Base-by-base conservation (phyloP, 176 grass and related monocot species). In the Avena insularis region DNA sequence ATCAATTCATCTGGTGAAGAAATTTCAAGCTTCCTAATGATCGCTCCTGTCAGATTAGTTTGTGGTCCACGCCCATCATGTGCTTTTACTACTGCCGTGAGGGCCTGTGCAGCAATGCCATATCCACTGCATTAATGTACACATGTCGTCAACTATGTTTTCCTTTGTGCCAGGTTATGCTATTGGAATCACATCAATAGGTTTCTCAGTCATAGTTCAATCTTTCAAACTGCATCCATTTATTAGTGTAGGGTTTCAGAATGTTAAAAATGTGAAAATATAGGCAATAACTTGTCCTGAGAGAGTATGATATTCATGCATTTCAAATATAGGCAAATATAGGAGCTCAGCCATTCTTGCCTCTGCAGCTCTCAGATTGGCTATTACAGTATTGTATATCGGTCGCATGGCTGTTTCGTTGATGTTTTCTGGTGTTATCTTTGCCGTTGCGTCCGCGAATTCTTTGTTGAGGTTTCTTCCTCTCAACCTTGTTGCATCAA, bases 61-160 rank as follows among this genome's bases (percentile, higher is more conserved):
- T 86, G 89, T 33, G 89, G 94, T 59, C 97, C 97, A 90, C 97
- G 97, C 4, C 94, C 94, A 83, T 99, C 97, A 4, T 94, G 81
- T 62, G 93, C 92, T 86, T 83, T 99, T 83, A 99, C 89, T 14
- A 96, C 89, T 35, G 97, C 94, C 77, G 97, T 99, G 83, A 99
- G 65, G 82, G 94, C 97, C 86, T 93, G 97, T 89, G 97, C 92
- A 90, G 97, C 97, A 93, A 99, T 99, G 82, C 97, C 97, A 94
- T 96, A 94, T 79, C 97, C 97, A 93, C 97, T 99, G 94, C 92
- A 93, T 82, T 89, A 92, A 87, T 87, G 86, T 70, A 82, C 59
- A 98, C 53, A 89, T 83, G 29, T 57, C 76, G 82, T 93, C 78
- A 84, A 61, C 86, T 89, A 89, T 13, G 33, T 25, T 82, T 78